phyloP scores from a whole-genome alignment of 129 eudicot genomes.

The Ambrosia artemisiifolia region DNA sequence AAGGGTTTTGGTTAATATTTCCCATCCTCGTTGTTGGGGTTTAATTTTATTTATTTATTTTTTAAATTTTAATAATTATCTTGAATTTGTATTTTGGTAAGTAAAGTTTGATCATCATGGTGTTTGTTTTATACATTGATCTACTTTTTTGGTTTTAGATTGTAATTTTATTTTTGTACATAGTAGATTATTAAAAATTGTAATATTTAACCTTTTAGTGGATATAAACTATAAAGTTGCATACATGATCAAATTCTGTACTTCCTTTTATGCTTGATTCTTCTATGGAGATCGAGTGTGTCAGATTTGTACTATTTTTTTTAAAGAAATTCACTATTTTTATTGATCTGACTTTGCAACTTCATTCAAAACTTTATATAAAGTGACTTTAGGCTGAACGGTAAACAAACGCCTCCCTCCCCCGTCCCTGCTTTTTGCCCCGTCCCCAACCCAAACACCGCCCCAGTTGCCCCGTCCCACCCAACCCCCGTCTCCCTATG shows the following conservation, averaged over 20 bases:
- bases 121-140: constrained; percentile 34
- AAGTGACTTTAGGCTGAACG: not conserved
- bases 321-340: not conserved
- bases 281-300: not conserved
- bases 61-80: too few relatives aligned
- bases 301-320: constrained; percentile 23
- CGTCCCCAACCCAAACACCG: too few relatives aligned
- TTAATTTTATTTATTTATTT: too few relatives aligned
- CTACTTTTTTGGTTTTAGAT: constrained; percentile 31
- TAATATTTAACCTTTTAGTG: not conserved
- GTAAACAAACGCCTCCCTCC: too few relatives aligned
- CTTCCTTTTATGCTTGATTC: constrained; percentile 2
- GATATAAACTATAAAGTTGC: not conserved
- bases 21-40: constrained; percentile 18
- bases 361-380: not conserved
- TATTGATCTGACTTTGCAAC: constrained; percentile 2
- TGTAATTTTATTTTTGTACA: not conserved
- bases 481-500: too few relatives aligned
- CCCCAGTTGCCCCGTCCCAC: too few relatives aligned
- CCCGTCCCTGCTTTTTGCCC: too few relatives aligned
- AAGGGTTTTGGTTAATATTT: constrained; percentile 60
- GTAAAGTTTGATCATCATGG: constrained; percentile 19
- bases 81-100: too few relatives aligned
- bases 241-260: constrained; percentile 6
- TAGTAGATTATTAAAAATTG: not conserved